Percentiles rank a stretch among this genome's conserved stretches.
These are phyloP conservation scores for Phytopythium sindhum DNA, from an alignment of 352 stramenopile species.

Conservation along the genomic window DNA sequence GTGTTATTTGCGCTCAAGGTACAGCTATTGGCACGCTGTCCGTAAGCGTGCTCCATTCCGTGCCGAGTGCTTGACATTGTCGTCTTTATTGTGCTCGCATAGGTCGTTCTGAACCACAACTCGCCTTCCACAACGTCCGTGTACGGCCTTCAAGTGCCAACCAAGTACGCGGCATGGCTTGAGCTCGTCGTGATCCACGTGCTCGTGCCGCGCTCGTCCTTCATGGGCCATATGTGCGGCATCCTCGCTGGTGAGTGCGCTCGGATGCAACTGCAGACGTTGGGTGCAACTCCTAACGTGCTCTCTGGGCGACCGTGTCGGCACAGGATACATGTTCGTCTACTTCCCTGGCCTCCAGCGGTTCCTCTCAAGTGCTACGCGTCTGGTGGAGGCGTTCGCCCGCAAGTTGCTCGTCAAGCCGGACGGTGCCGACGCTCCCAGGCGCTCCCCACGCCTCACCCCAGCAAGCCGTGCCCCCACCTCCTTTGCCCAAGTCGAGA, in stretches of 20 bases:
- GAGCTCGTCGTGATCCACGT: conserved; percentile 85
- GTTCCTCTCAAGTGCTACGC: not conserved
- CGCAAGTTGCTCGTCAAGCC: conserved; percentile 1
- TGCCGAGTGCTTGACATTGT: not conserved
- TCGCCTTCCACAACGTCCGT: conserved; percentile 60
- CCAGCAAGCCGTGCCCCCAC: too few species aligned
- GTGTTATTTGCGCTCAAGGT: conserved; percentile 83
- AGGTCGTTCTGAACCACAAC: conserved; percentile 81
- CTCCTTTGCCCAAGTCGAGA: not conserved
- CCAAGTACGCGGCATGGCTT: conserved; percentile 87
- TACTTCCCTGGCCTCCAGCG: conserved; percentile 22
- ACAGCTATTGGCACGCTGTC: not conserved
- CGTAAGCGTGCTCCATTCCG: too few species aligned
- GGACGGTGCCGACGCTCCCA: not conserved
- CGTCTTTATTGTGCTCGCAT: conserved; percentile 6
- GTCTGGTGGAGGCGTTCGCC: not conserved
- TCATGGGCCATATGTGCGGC: conserved; percentile 85
- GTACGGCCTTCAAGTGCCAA: conserved; percentile 74
- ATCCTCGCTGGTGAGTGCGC: conserved; percentile 65
- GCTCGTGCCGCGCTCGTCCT: conserved; percentile 72
- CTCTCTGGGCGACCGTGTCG: not conserved
- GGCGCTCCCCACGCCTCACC: not conserved
- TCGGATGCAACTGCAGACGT: not conserved
- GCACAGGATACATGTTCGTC: conserved; percentile 29
- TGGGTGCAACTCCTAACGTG: not conserved